These are phyloP conservation scores for Paracoccidioides brasiliensis DNA, from an alignment of 2,329 filamentous ascomycete species.

Conservation along the genomic window DNA sequence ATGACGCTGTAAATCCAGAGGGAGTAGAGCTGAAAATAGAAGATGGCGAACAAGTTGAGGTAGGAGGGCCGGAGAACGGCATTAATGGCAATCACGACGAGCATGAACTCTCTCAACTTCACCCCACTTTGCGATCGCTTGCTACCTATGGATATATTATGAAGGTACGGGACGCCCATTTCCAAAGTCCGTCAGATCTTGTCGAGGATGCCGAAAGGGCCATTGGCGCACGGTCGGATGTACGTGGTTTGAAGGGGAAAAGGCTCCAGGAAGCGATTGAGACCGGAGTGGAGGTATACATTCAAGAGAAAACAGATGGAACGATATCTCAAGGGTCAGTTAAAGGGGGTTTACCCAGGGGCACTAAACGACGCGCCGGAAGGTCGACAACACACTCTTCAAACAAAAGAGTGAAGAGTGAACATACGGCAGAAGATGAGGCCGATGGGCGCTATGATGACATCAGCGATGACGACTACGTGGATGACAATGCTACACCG, in stretches of 20 bases:
- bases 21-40: slow-evolving; percentile 27
- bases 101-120: slow-evolving; percentile 17
- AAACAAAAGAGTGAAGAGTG: slow-evolving; percentile 9
- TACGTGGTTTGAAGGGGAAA: slow-evolving; percentile 27
- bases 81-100: slow-evolving; percentile 16
- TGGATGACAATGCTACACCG: slow-evolving; percentile 20
- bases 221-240: slow-evolving; percentile 19
- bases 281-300: slow-evolving; percentile 17
- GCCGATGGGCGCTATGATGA: slow-evolving; percentile 19
- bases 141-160: slow-evolving; percentile 31
- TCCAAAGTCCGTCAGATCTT: slow-evolving; percentile 30
- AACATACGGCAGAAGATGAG: slow-evolving; percentile 7
- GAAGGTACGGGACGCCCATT: slow-evolving; percentile 28
- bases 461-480: slow-evolving; percentile 23
- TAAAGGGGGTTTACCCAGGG: slow-evolving; percentile 21
- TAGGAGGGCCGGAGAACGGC: background rate
- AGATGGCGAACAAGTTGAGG: slow-evolving; percentile 17
- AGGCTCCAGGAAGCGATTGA: slow-evolving; percentile 23
- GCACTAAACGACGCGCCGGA: slow-evolving; percentile 21
- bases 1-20: slow-evolving; percentile 3
- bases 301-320: slow-evolving; percentile 23
- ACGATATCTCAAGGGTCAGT: slow-evolving; percentile 23
- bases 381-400: slow-evolving; percentile 12
- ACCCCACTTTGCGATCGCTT: slow-evolving; percentile 27
- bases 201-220: slow-evolving; percentile 25